Conservation (phyloP, 2,329 filamentous ascomycete genomes). For the Juglanconis juglandina region DNA sequence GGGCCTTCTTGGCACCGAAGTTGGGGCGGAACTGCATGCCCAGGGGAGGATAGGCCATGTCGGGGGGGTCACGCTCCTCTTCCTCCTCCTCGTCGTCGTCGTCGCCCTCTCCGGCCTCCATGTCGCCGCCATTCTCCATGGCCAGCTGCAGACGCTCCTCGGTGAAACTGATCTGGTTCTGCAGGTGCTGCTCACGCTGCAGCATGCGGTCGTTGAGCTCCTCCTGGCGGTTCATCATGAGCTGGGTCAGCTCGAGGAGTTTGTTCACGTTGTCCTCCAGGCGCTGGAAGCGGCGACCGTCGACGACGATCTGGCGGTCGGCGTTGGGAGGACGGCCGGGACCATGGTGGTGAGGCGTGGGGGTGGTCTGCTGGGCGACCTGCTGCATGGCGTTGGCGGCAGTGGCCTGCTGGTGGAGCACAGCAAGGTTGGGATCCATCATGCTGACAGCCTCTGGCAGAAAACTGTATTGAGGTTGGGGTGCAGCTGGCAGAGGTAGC, state of each 20-base stretch:
- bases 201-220: slow-evolving; percentile 19
- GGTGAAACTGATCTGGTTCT: slow-evolving; percentile 15
- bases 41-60: slow-evolving; percentile 19
- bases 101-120: slow-evolving; percentile 7
- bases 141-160: slow-evolving; percentile 15
- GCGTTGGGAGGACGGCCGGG: slow-evolving; percentile 16
- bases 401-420: slow-evolving; percentile 15
- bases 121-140: slow-evolving; percentile 11
- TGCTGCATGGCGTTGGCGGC: slow-evolving; percentile 16
- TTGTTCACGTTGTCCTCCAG: slow-evolving; percentile 18
- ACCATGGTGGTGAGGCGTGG: slow-evolving; percentile 3
- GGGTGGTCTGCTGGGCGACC: slow-evolving; percentile 4
- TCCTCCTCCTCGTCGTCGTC: slow-evolving; percentile 16
- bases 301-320: slow-evolving; percentile 15
- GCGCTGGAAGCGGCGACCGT: slow-evolving; percentile 18
- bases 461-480: not conserved
- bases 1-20: slow-evolving; percentile 19
- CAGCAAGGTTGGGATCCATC: slow-evolving; percentile 15
- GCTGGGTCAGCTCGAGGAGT: slow-evolving; percentile 20
- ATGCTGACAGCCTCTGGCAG: not conserved
- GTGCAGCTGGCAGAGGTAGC: not conserved
- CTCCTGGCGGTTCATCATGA: slow-evolving; percentile 21
- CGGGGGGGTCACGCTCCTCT: slow-evolving; percentile 18
- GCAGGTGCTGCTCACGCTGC: slow-evolving; percentile 15
- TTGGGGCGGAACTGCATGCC: slow-evolving; percentile 20